phyloP scores from a whole-genome alignment of 495 filamentous ascomycete genomes.

The Aspergillus leporis region DNA sequence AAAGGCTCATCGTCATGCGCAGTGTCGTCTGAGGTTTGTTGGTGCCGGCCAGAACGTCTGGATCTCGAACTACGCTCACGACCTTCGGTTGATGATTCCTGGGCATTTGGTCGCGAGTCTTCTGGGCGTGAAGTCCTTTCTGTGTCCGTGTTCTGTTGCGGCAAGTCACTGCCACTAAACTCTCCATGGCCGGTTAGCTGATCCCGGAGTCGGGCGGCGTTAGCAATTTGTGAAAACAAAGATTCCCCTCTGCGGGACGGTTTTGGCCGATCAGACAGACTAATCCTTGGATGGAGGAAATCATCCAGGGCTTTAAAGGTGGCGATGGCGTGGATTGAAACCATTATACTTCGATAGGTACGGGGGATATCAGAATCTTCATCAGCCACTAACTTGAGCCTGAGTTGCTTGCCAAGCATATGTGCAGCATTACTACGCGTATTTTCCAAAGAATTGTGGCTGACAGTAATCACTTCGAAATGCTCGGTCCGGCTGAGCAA shows the following conservation, averaged over 20 bases:
- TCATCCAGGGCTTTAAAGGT: slow-evolving; percentile 97
- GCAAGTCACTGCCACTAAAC: slow-evolving; percentile 27
- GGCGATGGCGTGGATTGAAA: slow-evolving; percentile 97
- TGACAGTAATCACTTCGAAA: slow-evolving; percentile 95
- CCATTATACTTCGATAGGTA: slow-evolving; percentile 88
- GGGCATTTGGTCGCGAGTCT: slow-evolving; percentile 27
- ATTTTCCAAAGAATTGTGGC: slow-evolving; percentile 88
- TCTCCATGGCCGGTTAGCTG: slow-evolving; percentile 38
- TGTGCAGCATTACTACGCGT: slow-evolving; percentile 89
- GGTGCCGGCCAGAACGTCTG: slow-evolving; percentile 54
- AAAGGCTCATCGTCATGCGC: slow-evolving; percentile 62
- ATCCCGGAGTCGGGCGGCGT: slow-evolving; percentile 60
- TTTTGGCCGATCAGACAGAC: slow-evolving; percentile 76
- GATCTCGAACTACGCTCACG: slow-evolving; percentile 32
- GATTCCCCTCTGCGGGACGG: slow-evolving; percentile 64
- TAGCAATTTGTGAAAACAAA: slow-evolving; percentile 76
- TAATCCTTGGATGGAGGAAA: slow-evolving; percentile 90
- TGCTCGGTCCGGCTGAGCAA: slow-evolving; percentile 94
- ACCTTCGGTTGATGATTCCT: slow-evolving; percentile 29
- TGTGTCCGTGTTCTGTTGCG: slow-evolving; percentile 27
- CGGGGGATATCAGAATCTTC: slow-evolving; percentile 86
- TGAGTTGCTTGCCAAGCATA: slow-evolving; percentile 95
- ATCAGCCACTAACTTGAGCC: slow-evolving; percentile 84
- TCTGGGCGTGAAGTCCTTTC: slow-evolving; percentile 28
- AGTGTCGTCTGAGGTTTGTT: slow-evolving; percentile 55